A percentile compares a stretch with the other conserved stretches of the same genome.
phyloP scores from a whole-genome alignment of 1,284 basidiomycete species.

The Ceratobasidium sp. region DNA sequence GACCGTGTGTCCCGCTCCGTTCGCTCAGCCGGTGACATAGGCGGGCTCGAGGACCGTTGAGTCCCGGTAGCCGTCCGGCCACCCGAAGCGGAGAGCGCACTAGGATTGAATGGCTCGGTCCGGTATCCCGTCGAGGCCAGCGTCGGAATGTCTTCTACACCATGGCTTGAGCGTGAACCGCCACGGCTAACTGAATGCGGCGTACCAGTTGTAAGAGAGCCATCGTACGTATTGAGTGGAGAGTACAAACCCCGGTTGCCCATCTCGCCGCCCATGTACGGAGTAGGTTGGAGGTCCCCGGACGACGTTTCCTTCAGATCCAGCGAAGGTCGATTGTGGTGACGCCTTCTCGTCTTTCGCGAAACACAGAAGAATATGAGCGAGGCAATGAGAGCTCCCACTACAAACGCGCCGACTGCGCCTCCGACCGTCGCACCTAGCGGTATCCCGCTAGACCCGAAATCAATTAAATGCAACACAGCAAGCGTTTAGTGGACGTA shows the following conservation, averaged over 20 bases:
- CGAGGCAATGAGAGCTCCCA: slow-evolving; percentile 55
- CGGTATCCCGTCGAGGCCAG: slow-evolving; percentile 14
- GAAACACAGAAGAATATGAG: slow-evolving; percentile 43
- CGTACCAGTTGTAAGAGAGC: slow-evolving; percentile 1
- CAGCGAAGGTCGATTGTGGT: slow-evolving; percentile 1
- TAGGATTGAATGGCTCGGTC: slow-evolving; percentile 28
- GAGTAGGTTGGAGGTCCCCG: slow-evolving; percentile 22
- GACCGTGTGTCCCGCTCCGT: slow-evolving; percentile 28
- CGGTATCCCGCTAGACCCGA: slow-evolving; percentile 45
- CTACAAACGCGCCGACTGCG: slow-evolving; percentile 58
- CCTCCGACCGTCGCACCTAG: slow-evolving; percentile 55
- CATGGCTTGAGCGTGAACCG: slow-evolving; percentile 14
- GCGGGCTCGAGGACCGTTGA: background rate
- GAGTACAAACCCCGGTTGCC: slow-evolving; percentile 18
- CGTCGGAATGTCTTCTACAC: background rate
- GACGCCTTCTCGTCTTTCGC: background rate
- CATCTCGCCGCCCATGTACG: slow-evolving; percentile 14
- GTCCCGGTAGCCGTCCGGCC: background rate
- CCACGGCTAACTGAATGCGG: slow-evolving; percentile 8
- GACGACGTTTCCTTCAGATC: slow-evolving; percentile 5
- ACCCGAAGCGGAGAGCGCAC: background rate
- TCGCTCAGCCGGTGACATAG: background rate
- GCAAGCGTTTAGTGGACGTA: slow-evolving; percentile 46
- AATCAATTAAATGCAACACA: slow-evolving; percentile 20
- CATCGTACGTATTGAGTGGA: slow-evolving; percentile 20